Base-by-base conservation (phyloP, 2,329 filamentous ascomycete species). In the Sporothrix curviconia region DNA sequence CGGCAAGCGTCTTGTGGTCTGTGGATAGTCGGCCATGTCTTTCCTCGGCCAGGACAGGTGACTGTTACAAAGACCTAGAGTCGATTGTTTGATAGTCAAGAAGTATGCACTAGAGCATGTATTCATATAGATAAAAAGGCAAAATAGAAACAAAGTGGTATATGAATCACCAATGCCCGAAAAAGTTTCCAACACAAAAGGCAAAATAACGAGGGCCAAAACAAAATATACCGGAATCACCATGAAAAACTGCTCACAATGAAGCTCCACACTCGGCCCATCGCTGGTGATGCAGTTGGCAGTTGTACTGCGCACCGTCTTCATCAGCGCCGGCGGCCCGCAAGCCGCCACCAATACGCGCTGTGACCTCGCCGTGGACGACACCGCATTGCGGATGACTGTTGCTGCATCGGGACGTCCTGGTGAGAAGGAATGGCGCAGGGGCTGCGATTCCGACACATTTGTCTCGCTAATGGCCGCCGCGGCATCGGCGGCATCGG, bases 231-330 rank as follows among this genome's bases (percentile, higher is more conserved):
- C 17, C 22, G 5, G 19, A 36, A 36, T 65, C 50, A 76, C 75
- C 75, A 77, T 2, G 73, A 73, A 60, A 78, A 78, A n/a, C 63
- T 77, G 71, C 64, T 80, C 78, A 60, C 73, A 76, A 63, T 80
- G 76, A 47, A 79, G 67, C 64, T 79, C 76, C n/a, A 80, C 70
- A 28, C 72, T 74, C 1, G 77, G 75, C 3, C 77, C 78, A 24
- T 71, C 68, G 1, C 70, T 66, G 1, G 65, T 68, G 36, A 80
- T 78, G 61, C 71, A 70, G 30, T 66, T 67, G 3, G 77, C 76
- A 8, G 74, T 72, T 0, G 74, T 72, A 28, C 74, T 69, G 44
- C 77, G 70, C n/a, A 77, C 75, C 3, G 68, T 66, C 47, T 68
- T 67, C 68, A 78, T 75, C 51, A 81, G 62, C 4, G 69, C 66